Percentiles rank a stretch among this genome's conserved stretches.
Evolutionary conservation across 2,329 filamentous ascomycete genomes (phyloP).

Genomic region (Zymoseptoria brevis): DNA sequence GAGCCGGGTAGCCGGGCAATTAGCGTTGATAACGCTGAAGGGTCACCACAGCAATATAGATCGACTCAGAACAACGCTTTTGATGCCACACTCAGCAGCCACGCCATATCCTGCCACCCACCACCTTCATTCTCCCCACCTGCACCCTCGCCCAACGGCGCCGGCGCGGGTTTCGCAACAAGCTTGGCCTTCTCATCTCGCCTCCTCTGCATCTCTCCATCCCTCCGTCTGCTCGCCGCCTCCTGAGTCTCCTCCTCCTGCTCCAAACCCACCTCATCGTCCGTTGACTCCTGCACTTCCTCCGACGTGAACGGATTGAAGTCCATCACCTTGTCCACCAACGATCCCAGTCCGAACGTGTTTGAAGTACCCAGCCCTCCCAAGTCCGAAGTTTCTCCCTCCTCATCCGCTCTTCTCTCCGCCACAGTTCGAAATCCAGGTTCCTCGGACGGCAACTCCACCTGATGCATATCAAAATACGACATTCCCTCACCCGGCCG

Average conservation of each 20-base stretch:
- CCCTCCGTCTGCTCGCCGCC: slow-evolving; percentile 24
- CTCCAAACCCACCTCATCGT: slow-evolving; percentile 21
- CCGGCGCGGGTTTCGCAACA: slow-evolving; percentile 16
- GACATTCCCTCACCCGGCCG: slow-evolving; percentile 10
- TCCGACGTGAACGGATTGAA: slow-evolving; percentile 50
- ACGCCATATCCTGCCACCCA: slow-evolving; percentile 50
- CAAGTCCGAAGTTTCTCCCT: slow-evolving; percentile 47
- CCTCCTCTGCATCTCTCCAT: slow-evolving; percentile 26
- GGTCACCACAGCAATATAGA: too few species aligned
- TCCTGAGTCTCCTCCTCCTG: slow-evolving; percentile 24
- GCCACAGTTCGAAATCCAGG: slow-evolving; percentile 45
- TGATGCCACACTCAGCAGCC: slow-evolving; percentile 48
- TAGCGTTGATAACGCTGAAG: too few species aligned
- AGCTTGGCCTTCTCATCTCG: slow-evolving; percentile 29
- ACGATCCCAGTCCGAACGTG: slow-evolving; percentile 49
- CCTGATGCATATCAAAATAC: slow-evolving; percentile 25
- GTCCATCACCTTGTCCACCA: slow-evolving; percentile 51
- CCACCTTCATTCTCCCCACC: slow-evolving; percentile 33
- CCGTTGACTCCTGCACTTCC: slow-evolving; percentile 34
- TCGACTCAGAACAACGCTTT: slow-evolving; percentile 32
- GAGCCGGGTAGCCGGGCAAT: too few species aligned
- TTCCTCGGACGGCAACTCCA: slow-evolving; percentile 17
- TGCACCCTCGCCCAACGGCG: slow-evolving; percentile 31
- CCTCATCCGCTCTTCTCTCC: slow-evolving; percentile 31
- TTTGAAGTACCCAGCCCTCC: slow-evolving; percentile 41